A percentile compares a stretch with the other conserved stretches of the same genome.
These are phyloP conservation scores for Euphorbia lathyris DNA, from an alignment of 345 rosid species.

Conservation along the genomic window DNA sequence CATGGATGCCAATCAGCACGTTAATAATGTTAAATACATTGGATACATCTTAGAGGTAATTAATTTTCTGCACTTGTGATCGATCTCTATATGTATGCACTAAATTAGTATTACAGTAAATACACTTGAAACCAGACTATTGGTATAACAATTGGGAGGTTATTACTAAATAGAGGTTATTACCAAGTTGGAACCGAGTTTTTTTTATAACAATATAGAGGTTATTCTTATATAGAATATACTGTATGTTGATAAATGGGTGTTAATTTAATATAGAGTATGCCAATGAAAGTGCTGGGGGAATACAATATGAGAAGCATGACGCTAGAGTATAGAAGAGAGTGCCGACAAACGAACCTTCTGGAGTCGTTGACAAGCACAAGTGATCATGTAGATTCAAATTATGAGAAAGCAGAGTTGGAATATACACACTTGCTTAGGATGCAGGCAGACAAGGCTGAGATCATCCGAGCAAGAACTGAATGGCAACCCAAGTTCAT, in stretches of 20 bases:
- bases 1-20: conserved; percentile 29
- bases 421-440: conserved; percentile 49
- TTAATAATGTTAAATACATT: conserved; percentile 28
- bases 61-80: background rate
- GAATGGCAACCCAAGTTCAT: conserved; percentile 43
- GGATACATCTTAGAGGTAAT: conserved; percentile 29
- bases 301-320: conserved; percentile 22
- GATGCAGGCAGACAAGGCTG: conserved; percentile 49
- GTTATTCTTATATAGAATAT: no score
- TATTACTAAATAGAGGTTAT: no score
- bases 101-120: no score
- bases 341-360: conserved; percentile 21
- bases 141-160: no score
- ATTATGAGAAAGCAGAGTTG: conserved; percentile 27
- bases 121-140: no score
- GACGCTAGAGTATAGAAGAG: conserved; percentile 27
- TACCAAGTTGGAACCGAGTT: no score
- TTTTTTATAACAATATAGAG: no score
- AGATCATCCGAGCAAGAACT: conserved; percentile 54
- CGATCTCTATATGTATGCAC: no score
- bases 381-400: no score
- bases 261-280: conserved; percentile 4
- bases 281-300: conserved; percentile 23
- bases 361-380: conserved; percentile 21
- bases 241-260: background rate